Base-by-base conservation (phyloP, 768 basidiomycete genomes). In the Sistotremastrum suecicum region DNA sequence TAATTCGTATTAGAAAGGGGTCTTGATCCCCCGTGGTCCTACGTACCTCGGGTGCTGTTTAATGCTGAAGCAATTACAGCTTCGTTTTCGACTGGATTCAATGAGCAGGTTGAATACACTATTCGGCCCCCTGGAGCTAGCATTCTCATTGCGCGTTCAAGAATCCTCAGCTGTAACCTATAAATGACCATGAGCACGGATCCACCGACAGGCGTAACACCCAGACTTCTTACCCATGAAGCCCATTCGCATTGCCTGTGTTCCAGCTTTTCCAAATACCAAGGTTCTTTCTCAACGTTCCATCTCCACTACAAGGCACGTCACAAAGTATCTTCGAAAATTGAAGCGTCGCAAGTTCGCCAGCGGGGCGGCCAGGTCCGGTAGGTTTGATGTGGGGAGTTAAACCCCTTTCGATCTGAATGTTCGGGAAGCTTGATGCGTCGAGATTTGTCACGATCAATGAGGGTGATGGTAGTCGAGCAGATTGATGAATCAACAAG, bases 61-160 rank as follows among this genome's bases (percentile, higher is more conserved):
- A 98, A 68, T 0, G 87, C 90, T 39, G 84, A 80, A 1, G 87
- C 83, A 34, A 98, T 68, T 50, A 98, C 94, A 5, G 95, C 89
- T 60, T 99, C 95, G 58, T 99, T 97, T 63, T 99, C 95, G 8
- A 90, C 73, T 1, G 95, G 95, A 60, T 98, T 98, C 52, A 98
- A 68, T 0, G 92, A 97, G 56, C 95, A 98, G 0, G 95, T 99
- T 4, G 95, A 98, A 60, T 98, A 99, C 11, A 98, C 92, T 50
- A 98, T 83, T 34, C 85, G 79, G 5, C 92, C 94, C n/a, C 80
- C 75, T 32, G 80, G 78, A 50, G 74, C 71, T 37, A 99, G 73
- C 64, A 98, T 73, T 46, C 80, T 78, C 86, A 99, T 95, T 1
- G 83, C 94, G 12, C 95, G 83, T 49, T 83, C 72, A 12, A 98